A percentile compares a stretch with the other conserved stretches of the same genome.
phyloP scores from a whole-genome alignment of 495 filamentous ascomycete species.

The Xylaria sp. region DNA sequence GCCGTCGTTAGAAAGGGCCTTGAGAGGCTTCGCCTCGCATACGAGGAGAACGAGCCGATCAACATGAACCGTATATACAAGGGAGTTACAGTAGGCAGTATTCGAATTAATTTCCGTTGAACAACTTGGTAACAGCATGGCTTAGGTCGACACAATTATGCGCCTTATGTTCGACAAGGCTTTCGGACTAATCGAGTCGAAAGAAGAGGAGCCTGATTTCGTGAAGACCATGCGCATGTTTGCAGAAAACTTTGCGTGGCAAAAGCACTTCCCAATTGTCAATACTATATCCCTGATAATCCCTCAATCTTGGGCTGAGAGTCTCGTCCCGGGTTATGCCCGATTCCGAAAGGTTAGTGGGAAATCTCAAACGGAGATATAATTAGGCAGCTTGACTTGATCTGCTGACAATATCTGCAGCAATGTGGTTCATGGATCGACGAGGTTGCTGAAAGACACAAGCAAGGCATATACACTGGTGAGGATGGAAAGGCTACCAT shows the following conservation, averaged over 20 bases:
- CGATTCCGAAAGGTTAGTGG: constrained; percentile 13
- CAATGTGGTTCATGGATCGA: constrained; percentile 6
- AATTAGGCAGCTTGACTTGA: neutral
- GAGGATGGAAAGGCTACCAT: constrained; percentile 5
- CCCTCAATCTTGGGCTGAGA: neutral
- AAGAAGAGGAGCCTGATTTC: constrained; percentile 9
- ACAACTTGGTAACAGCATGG: neutral
- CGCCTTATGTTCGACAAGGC: constrained; percentile 7
- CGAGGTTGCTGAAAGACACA: neutral
- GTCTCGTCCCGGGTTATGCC: constrained; percentile 7
- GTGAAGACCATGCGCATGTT: constrained; percentile 12
- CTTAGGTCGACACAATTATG: constrained; percentile 22
- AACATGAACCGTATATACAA: constrained; percentile 18
- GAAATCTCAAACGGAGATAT: neutral
- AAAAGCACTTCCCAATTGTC: constrained; percentile 17
- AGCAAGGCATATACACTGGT: constrained; percentile 8
- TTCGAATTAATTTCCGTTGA: neutral
- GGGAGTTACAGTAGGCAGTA: constrained; percentile 3
- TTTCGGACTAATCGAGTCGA: neutral
- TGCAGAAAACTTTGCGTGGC: constrained; percentile 4
- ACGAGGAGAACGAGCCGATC: constrained; percentile 5
- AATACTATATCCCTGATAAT: neutral
- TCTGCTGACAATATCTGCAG: constrained; percentile 1
- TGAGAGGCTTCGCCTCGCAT: neutral
- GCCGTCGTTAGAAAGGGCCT: constrained; percentile 14